Conservation (phyloP, 2,329 filamentous ascomycete species). For the Talaromyces albobiverticillius region DNA sequence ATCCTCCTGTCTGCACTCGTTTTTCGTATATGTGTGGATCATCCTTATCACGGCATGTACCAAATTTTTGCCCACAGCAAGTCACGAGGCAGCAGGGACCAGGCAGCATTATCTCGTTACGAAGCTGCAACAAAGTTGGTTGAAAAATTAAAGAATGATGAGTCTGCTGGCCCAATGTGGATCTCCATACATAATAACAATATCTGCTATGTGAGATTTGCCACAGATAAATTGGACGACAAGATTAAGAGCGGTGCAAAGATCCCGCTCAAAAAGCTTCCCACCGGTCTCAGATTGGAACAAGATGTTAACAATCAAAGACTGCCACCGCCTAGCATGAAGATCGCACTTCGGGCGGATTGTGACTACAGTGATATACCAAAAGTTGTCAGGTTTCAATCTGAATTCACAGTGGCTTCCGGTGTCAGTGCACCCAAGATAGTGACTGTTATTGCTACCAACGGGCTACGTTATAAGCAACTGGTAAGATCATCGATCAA, state of each 20-base stretch:
- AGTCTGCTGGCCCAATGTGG: constrained; percentile 60
- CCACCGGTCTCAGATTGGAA: constrained; percentile 61
- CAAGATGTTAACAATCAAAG: constrained; percentile 61
- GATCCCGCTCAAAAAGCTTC: constrained; percentile 61
- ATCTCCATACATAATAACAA: constrained; percentile 70
- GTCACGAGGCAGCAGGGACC: constrained; percentile 66
- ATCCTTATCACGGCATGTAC: constrained; percentile 96
- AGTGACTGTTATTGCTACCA: constrained; percentile 72
- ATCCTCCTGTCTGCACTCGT: constrained; percentile 70
- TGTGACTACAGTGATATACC: constrained; percentile 76
- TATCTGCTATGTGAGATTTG: constrained; percentile 56
- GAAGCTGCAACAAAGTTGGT: constrained; percentile 69
- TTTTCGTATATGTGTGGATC: constrained; percentile 80
- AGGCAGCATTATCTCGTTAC: constrained; percentile 69
- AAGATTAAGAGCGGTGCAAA: constrained; percentile 67
- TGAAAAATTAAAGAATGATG: constrained; percentile 55
- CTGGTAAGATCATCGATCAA: constrained; percentile 52
- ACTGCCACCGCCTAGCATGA: constrained; percentile 87
- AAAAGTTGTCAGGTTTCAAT: constrained; percentile 67
- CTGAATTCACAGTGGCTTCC: constrained; percentile 78
- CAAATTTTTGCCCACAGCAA: constrained; percentile 85
- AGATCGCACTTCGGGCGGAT: constrained; percentile 69
- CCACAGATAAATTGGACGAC: constrained; percentile 49
- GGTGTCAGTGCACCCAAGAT: constrained; percentile 94
- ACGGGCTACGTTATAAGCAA: constrained; percentile 81